Conservation (phyloP, 768 basidiomycete genomes). For the Boletus speciosus region DNA sequence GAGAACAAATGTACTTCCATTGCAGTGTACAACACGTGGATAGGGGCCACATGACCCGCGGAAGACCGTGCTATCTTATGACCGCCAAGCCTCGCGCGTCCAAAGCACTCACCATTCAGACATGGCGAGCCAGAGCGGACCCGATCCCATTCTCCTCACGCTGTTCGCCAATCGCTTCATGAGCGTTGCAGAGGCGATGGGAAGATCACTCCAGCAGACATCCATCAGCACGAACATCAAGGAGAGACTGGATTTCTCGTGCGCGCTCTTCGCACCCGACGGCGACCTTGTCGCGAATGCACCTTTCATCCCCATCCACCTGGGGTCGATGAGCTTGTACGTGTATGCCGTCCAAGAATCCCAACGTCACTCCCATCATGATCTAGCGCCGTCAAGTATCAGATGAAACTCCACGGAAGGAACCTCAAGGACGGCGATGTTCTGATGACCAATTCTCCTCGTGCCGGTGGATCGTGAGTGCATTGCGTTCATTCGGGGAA, state of each 20-base stretch:
- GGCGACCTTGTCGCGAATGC: slow-evolving; percentile 95
- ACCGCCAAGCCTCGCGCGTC: background rate
- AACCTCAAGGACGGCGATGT: slow-evolving; percentile 87
- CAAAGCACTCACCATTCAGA: background rate
- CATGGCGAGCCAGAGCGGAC: slow-evolving; percentile 35
- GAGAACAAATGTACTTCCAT: background rate
- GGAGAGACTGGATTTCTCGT: slow-evolving; percentile 92
- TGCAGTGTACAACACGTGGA: background rate
- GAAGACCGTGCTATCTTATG: background rate
- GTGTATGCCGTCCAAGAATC: slow-evolving; percentile 28
- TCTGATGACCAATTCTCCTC: slow-evolving; percentile 87
- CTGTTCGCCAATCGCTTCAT: slow-evolving; percentile 97
- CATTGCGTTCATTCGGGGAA: slow-evolving; percentile 9
- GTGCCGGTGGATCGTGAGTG: slow-evolving; percentile 82
- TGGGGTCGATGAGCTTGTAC: slow-evolving; percentile 90
- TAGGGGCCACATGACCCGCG: slow-evolving; percentile 1
- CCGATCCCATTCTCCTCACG: slow-evolving; percentile 85
- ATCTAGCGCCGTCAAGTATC: slow-evolving; percentile 78
- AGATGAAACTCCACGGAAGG: slow-evolving; percentile 73
- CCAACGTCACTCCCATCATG: background rate
- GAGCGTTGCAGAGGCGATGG: slow-evolving; percentile 97
- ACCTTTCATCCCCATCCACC: slow-evolving; percentile 84
- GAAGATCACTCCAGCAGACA: slow-evolving; percentile 83
- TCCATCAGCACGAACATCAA: slow-evolving; percentile 93
- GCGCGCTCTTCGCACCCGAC: slow-evolving; percentile 92